Base-by-base conservation (phyloP, 192 early-diverging fungal species). In the Umbelopsis sp. region DNA sequence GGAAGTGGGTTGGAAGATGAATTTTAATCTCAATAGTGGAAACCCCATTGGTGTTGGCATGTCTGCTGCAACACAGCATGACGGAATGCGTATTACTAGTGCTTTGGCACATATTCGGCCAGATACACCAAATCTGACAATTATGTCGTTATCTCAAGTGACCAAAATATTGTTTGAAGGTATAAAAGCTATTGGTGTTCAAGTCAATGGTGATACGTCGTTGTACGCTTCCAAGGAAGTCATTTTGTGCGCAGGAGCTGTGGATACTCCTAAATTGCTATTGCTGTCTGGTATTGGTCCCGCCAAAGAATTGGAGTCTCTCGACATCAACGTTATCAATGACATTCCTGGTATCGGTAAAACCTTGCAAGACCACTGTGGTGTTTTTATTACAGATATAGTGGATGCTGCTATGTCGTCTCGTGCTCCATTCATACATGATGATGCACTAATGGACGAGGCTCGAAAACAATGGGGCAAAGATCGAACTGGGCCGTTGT, bases 231-330 rank as follows among this genome's bases (percentile, higher is more conserved):
- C 51, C 31, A 1, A 65, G 49, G 82, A 84, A 22, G 76, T 83
- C 20, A 65, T 83, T 12, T 69, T 83, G 20, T 79, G 77, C 31
- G 74, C 73, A 0, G 82, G 82, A 24, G 72, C 72, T 3, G 65
- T 82, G n/a, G 43, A 12, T 44, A 44, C 12, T 44, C 7, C 43
- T 12, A 44, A 12, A 5, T 9, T 5, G 7, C 43, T 12, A 44
- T 44, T 44, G 7, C 43, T 12, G 7, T 44, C 43, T 44, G 43
- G 7, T 44, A 44, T 5, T 44, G 43, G 43, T 44, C 12, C 43
- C 12, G 43, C 43, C 43, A 44, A 5, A 44, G 43, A 70, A 54
- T 56, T 66, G 5, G 71, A 66, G 24, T 51, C 54, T 51, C 68
- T 56, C 1, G 45, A 54, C 4, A 75, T 80, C 9, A 70, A 70